phyloP scores from a whole-genome alignment of 2,329 filamentous ascomycete genomes.

The Fusarium scirpi region DNA sequence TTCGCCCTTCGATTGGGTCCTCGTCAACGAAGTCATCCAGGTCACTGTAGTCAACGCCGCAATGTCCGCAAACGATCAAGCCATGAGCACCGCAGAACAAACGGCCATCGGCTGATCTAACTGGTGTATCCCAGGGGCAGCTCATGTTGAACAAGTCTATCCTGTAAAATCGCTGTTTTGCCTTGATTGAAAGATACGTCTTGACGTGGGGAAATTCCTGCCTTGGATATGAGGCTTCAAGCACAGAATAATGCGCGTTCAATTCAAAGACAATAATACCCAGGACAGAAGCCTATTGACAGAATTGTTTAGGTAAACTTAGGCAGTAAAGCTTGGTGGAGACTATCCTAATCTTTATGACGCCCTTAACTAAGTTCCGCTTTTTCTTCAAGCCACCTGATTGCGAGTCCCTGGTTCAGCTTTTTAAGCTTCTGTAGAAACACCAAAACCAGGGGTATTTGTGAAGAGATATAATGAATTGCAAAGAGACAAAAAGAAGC shows the following conservation, averaged over 20 bases:
- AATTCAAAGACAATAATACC: not conserved
- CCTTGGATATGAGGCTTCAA: not conserved
- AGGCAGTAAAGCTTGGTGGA: too few relatives aligned
- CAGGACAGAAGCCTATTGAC: too few relatives aligned
- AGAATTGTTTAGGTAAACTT: too few relatives aligned
- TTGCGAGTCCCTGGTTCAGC: too few relatives aligned
- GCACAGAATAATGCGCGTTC: not conserved
- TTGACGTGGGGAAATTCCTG: not conserved
- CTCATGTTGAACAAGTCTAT: not conserved
- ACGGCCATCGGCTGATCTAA: too few relatives aligned
- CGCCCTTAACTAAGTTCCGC: too few relatives aligned
- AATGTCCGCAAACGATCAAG: not conserved
- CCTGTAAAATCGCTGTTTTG: not conserved
- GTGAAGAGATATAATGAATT: too few relatives aligned
- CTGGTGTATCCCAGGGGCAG: not conserved
- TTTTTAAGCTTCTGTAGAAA: too few relatives aligned
- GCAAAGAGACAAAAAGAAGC: too few relatives aligned
- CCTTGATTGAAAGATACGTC: rapidly evolving
- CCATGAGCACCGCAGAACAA: not conserved
- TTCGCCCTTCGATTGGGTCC: not conserved
- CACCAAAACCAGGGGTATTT: too few relatives aligned
- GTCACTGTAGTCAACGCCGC: not conserved
- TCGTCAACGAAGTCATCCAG: not conserved
- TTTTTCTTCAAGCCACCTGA: too few relatives aligned
- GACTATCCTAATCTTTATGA: too few relatives aligned